phyloP scores from a whole-genome alignment of 805 yeast genomes.

The Wickerhamiella azyma region DNA sequence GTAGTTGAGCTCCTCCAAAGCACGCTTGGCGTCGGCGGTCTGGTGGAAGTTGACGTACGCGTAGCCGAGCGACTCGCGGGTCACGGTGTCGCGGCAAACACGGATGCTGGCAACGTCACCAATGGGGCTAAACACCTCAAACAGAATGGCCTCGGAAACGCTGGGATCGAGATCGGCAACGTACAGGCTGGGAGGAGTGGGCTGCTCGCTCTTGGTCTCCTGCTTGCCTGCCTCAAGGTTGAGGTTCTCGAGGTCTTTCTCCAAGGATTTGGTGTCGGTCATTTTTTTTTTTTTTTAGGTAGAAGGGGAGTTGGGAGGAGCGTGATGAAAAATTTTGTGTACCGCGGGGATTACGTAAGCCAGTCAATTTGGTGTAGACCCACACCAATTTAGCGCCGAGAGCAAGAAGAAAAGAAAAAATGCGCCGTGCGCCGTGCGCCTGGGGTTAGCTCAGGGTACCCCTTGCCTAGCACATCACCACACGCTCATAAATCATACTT shows the following conservation, averaged over 20 bases:
- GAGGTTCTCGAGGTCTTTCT: conserved; percentile 26
- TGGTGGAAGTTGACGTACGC: conserved; percentile 95
- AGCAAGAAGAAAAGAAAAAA: no score
- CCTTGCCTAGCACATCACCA: no score
- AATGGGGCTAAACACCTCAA: conserved; percentile 85
- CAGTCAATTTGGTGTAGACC: background rate
- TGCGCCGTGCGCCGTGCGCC: no score
- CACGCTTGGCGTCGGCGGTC: conserved; percentile 80
- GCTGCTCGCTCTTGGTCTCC: conserved; percentile 21
- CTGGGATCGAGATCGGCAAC: conserved; percentile 93
- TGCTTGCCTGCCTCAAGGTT: conserved; percentile 20
- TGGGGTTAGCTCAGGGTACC: no score
- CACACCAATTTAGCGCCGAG: no score
- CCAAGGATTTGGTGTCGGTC: conserved; percentile 25
- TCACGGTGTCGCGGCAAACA: conserved; percentile 96
- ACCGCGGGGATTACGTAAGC: background rate
- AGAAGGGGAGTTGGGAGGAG: conserved; percentile 1
- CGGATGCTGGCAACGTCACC: conserved; percentile 95
- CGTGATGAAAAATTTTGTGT: conserved; percentile 4
- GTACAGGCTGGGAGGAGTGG: conserved; percentile 60
- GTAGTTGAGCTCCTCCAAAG: conserved; percentile 92
- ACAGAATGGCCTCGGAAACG: conserved; percentile 87
- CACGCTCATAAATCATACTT: no score
- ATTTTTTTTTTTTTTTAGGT: conserved; percentile 8
- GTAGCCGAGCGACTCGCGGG: conserved; percentile 94